Base-by-base conservation (phyloP, 2,329 filamentous ascomycete species). In the Xylaria sp. region DNA sequence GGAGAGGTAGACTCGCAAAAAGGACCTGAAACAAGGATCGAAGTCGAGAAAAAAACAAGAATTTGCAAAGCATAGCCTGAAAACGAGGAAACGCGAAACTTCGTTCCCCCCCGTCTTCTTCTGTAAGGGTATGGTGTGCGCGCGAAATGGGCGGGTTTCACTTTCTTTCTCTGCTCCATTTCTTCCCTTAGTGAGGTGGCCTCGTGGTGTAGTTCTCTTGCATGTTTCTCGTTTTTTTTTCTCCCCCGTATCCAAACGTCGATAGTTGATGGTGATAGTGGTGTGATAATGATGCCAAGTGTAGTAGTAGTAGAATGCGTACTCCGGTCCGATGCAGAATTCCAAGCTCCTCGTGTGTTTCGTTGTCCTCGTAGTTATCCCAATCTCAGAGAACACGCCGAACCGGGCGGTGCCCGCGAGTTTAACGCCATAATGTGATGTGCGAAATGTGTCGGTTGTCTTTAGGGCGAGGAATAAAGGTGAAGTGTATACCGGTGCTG, bases 321-420 rank as follows among this genome's bases (percentile, higher is more conserved):
- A 69, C 71, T 72, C 71, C 69, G 57, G 29, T 60, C 71, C 66
- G 38, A 72, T 72, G 71, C 71, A 72, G 63, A 64, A 56, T 63
- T 42, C 65, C 55, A 49, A 49, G 45, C 49, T 58, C 38, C 58
- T 69, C 65, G 58, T 58, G 49, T 55, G 31, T 55, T 44, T 50
- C 58, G 1, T 55, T 39, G 31, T 39, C 60, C 33, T 50, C 57
- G 57, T 69, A 63, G 66, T 61, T 54, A 69, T 39, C 42, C 49
- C 25, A 56, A 63, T 63, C 44, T 45, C 49, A 56, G 38, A 29
- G 36, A 56, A 62, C 47, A 22, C 54, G 58, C 63, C 62, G 29
- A 22, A 45, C 22, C 11, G 51, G 58, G 42, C 33, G 27, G 45
- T 51, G 6, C 27, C 39, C 61, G 44, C 25, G 44, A 38, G 29